Conservation (phyloP, 352 stramenopile genomes). For the Stramenopiles sp. region DNA sequence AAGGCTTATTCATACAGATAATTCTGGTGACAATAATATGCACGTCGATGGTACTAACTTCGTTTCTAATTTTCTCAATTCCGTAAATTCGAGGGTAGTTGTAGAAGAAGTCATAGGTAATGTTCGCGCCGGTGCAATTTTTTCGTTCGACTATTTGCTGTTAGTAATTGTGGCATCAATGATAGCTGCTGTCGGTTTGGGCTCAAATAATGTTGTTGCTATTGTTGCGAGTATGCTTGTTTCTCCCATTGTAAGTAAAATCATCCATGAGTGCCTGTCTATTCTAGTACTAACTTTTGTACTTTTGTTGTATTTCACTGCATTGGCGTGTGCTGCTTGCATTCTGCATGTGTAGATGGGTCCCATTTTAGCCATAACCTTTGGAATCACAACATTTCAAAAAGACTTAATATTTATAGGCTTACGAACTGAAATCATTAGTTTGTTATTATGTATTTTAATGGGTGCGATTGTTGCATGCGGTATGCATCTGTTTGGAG, state of each 20-base stretch:
- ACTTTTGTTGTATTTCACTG: constrained; percentile 10
- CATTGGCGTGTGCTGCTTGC: too few relatives aligned
- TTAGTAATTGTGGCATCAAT: constrained; percentile 34
- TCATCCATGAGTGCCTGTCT: too few relatives aligned
- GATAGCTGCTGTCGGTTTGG: constrained; percentile 37
- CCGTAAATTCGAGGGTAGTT: background rate
- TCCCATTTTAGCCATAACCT: constrained; percentile 39
- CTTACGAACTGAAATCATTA: constrained; percentile 33
- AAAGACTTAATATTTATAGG: constrained; percentile 26
- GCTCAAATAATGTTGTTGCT: constrained; percentile 34
- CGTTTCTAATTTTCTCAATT: background rate
- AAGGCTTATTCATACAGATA: background rate
- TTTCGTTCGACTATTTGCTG: constrained; percentile 38
- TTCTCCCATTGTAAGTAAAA: constrained; percentile 24
- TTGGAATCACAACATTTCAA: constrained; percentile 24
- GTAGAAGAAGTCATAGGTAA: background rate
- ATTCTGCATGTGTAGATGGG: too few relatives aligned
- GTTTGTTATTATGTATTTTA: constrained; percentile 30
- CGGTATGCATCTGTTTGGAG: background rate
- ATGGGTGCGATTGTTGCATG: constrained; percentile 28
- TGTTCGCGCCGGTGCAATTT: constrained; percentile 16
- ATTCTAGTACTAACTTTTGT: too few relatives aligned
- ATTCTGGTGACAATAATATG: background rate
- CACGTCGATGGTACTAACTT: background rate
- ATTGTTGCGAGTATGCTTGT: constrained; percentile 36